phyloP scores from a whole-genome alignment of 1,139 yeast genomes.

The Komagataea norvegica region DNA sequence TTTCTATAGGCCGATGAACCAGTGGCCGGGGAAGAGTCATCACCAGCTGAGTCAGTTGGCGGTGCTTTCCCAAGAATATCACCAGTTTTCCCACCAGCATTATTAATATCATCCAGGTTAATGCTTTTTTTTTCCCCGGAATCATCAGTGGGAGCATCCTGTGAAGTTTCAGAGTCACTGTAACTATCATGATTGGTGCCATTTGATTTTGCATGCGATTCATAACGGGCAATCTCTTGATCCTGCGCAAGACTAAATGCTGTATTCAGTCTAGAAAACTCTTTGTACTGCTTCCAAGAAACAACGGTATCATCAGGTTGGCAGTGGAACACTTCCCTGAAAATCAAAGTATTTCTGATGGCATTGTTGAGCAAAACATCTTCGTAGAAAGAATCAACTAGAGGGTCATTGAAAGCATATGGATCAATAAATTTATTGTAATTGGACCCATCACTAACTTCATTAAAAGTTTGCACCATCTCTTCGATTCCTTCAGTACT shows the following conservation, averaged over 20 bases:
- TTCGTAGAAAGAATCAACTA: conserved; percentile 71
- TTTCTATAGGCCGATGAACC: conserved; percentile 19
- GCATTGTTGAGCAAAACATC: conserved; percentile 90
- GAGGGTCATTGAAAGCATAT: conserved; percentile 80
- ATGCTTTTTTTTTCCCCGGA: too few relatives aligned
- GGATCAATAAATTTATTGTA: conserved; percentile 67
- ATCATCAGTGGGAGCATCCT: too few relatives aligned
- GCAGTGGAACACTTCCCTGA: conserved; percentile 80
- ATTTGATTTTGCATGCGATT: conserved; percentile 1
- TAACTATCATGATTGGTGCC: neutral
- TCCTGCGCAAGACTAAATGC: conserved; percentile 55
- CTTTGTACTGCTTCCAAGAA: conserved; percentile 87
- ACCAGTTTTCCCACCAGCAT: conserved; percentile 5
- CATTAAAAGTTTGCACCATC: conserved; percentile 35
- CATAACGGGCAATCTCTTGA: conserved; percentile 24
- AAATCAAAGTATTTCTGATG: conserved; percentile 73
- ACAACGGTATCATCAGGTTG: conserved; percentile 91
- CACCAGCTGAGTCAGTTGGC: conserved; percentile 7
- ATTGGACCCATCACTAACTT: conserved; percentile 14
- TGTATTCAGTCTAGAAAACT: conserved; percentile 49
- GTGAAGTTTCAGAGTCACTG: neutral
- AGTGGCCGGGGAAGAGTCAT: too few relatives aligned
- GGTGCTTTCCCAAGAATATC: conserved; percentile 15
- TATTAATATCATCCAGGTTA: conserved; percentile 10
- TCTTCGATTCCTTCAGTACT: conserved; percentile 44